phyloP scores from a whole-genome alignment of 352 stramenopile species.

The Thalassiosira mediterranea region DNA sequence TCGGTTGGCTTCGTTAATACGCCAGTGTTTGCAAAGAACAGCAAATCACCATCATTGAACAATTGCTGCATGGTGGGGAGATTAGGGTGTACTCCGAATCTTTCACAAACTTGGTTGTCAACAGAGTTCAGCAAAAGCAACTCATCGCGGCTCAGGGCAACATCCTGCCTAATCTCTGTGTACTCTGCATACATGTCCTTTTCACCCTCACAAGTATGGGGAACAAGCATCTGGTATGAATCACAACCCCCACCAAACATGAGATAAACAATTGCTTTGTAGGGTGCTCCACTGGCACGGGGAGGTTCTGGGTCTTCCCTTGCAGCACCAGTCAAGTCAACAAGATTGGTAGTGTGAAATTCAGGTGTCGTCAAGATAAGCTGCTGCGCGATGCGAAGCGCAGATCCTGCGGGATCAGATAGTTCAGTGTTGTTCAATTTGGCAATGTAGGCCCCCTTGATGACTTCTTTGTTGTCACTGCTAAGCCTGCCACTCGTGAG shows the following conservation, averaged over 20 bases:
- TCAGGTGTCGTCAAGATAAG: slow-evolving; percentile 73
- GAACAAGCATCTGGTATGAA: slow-evolving; percentile 67
- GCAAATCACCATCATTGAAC: slow-evolving; percentile 73
- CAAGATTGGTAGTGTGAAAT: slow-evolving; percentile 79
- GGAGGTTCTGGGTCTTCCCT: slow-evolving; percentile 16
- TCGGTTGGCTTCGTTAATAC: slow-evolving; percentile 64
- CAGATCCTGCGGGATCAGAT: slow-evolving; percentile 23
- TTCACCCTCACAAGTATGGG: slow-evolving; percentile 49
- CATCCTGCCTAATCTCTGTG: slow-evolving; percentile 33
- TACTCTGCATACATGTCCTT: slow-evolving; percentile 67
- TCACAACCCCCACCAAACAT: slow-evolving; percentile 69
- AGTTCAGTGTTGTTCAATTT: slow-evolving; percentile 35
- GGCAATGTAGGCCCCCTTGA: slow-evolving; percentile 54
- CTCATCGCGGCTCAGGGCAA: slow-evolving; percentile 39
- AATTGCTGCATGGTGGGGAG: slow-evolving; percentile 55
- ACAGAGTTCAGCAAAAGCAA: slow-evolving; percentile 40
- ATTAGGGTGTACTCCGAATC: slow-evolving; percentile 75
- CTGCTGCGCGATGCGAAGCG: slow-evolving; percentile 53
- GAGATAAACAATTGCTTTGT: slow-evolving; percentile 69
- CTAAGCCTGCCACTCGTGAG: slow-evolving; percentile 75
- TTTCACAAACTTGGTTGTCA: slow-evolving; percentile 63
- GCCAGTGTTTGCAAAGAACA: slow-evolving; percentile 78
- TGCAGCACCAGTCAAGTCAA: slow-evolving; percentile 30
- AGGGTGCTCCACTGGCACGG: slow-evolving; percentile 24
- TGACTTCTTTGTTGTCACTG: slow-evolving; percentile 46